These are phyloP conservation scores for Neocatenulostroma microsporum DNA, from an alignment of 2,329 filamentous ascomycete genomes.

Conservation along the genomic window DNA sequence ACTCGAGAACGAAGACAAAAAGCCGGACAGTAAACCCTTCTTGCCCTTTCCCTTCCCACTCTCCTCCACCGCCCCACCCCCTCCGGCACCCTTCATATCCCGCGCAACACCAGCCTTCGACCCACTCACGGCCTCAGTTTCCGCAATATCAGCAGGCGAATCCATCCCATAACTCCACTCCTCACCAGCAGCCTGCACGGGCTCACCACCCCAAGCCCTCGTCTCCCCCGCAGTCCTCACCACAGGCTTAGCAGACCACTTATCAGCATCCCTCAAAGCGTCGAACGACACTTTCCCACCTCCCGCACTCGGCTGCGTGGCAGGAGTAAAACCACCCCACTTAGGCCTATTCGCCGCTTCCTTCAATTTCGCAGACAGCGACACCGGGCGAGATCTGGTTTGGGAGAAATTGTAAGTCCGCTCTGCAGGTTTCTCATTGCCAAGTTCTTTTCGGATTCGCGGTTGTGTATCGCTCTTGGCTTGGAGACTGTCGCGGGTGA, in stretches of 20 bases:
- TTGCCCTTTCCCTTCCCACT: too few relatives aligned
- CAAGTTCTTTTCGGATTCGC: too few relatives aligned
- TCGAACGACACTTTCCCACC: slow-evolving; percentile 4
- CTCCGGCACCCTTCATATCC: neutral
- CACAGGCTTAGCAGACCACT: neutral
- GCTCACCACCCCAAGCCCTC: slow-evolving; percentile 8
- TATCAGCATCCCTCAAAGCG: slow-evolving; percentile 5
- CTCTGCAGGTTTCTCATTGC: too few relatives aligned
- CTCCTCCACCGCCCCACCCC: too few relatives aligned
- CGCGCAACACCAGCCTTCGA: neutral
- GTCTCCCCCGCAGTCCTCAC: slow-evolving; percentile 6
- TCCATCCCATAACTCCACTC: neutral
- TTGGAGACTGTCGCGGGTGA: neutral
- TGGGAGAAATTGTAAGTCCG: too few relatives aligned
- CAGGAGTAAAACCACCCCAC: slow-evolving; percentile 2
- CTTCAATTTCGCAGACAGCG: neutral
- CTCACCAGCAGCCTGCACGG: neutral
- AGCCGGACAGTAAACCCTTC: too few relatives aligned
- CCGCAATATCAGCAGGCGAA: neutral
- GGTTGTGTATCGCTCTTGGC: too few relatives aligned
- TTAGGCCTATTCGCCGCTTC: slow-evolving; percentile 1
- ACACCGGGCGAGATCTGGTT: neutral
- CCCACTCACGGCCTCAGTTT: neutral
- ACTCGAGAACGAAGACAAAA: too few relatives aligned
- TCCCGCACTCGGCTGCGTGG: neutral